phyloP scores from a whole-genome alignment of 495 filamentous ascomycete species.

The Wilcoxina mikolae region DNA sequence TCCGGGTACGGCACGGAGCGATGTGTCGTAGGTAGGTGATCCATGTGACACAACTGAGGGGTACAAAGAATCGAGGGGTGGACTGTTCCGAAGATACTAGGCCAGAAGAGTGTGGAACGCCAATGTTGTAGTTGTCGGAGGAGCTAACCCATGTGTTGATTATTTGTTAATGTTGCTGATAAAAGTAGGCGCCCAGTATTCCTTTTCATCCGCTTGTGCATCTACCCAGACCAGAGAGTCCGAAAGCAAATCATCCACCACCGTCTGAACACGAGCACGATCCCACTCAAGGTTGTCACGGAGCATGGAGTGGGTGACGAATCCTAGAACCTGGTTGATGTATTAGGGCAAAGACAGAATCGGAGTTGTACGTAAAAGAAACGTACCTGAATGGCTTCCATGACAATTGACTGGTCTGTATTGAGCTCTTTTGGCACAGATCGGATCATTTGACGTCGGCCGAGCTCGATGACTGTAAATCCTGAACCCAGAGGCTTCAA shows the following conservation, averaged over 20 bases:
- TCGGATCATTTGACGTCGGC: constrained; percentile 71
- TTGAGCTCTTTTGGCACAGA: constrained; percentile 94
- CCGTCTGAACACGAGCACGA: constrained; percentile 67
- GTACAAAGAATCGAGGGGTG: too few species aligned
- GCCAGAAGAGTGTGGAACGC: too few species aligned
- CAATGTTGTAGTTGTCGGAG: too few species aligned
- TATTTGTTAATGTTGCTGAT: constrained; percentile 7
- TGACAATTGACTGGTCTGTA: constrained; percentile 77
- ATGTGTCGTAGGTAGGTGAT: too few species aligned
- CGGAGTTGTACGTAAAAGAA: not conserved
- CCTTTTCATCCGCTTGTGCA: constrained; percentile 66
- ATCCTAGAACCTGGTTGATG: constrained; percentile 54
- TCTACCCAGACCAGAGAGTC: constrained; percentile 94
- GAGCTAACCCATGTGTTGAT: too few species aligned
- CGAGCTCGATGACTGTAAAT: constrained; percentile 68
- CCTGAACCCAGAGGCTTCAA: constrained; percentile 76
- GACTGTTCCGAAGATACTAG: too few species aligned
- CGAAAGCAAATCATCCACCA: constrained; percentile 75
- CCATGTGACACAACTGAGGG: too few species aligned
- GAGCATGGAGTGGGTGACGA: constrained; percentile 81
- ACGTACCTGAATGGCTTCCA: constrained; percentile 57
- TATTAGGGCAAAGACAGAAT: not conserved
- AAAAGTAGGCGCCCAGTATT: constrained; percentile 76
- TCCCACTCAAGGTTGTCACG: constrained; percentile 83
- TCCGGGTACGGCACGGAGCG: too few species aligned